These are phyloP conservation scores for Aspergillus carlsbadensis DNA, from an alignment of 495 filamentous ascomycete genomes.

Conservation along the genomic window DNA sequence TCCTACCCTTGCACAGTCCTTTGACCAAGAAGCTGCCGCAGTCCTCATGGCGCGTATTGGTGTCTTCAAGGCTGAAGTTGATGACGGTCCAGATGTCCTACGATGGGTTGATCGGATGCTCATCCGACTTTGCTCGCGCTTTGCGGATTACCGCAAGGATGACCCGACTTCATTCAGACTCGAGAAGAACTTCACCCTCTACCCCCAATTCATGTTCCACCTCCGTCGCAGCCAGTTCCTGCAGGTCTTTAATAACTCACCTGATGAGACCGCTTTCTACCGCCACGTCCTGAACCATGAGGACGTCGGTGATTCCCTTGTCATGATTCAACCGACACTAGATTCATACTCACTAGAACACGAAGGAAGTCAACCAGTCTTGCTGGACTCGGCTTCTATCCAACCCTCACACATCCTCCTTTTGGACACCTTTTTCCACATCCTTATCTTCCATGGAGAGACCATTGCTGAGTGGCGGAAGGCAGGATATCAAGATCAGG, in stretches of 20 bases:
- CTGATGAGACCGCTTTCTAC: slow-evolving; percentile 98
- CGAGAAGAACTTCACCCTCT: slow-evolving; percentile 99
- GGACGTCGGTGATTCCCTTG: slow-evolving; percentile 92
- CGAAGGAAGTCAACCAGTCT: slow-evolving; percentile 83
- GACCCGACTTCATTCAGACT: slow-evolving; percentile 96
- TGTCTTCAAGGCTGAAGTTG: slow-evolving; percentile 98
- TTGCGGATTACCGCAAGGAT: slow-evolving; percentile 98
- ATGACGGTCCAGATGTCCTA: slow-evolving; percentile 98
- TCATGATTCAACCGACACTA: slow-evolving; percentile 98
- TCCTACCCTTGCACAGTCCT: slow-evolving; percentile 95
- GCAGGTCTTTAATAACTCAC: slow-evolving; percentile 99
- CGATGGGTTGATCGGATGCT: slow-evolving; percentile 99
- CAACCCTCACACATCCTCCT: slow-evolving; percentile 92
- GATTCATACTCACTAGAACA: slow-evolving; percentile 97
- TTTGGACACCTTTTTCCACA: slow-evolving; percentile 99
- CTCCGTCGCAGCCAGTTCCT: slow-evolving; percentile 95
- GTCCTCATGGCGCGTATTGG: slow-evolving; percentile 98
- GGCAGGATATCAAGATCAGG: slow-evolving; percentile 96
- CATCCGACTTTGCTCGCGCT: slow-evolving; percentile 92
- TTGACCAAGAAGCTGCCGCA: slow-evolving; percentile 97
- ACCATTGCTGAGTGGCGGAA: slow-evolving; percentile 98
- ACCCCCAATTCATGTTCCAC: slow-evolving; percentile 99
- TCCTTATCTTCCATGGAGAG: slow-evolving; percentile 98
- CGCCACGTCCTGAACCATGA: slow-evolving; percentile 96
- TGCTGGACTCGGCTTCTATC: slow-evolving; percentile 94